Conservation (phyloP, 2,329 filamentous ascomycete species). For the Lachnellula hyalina region DNA sequence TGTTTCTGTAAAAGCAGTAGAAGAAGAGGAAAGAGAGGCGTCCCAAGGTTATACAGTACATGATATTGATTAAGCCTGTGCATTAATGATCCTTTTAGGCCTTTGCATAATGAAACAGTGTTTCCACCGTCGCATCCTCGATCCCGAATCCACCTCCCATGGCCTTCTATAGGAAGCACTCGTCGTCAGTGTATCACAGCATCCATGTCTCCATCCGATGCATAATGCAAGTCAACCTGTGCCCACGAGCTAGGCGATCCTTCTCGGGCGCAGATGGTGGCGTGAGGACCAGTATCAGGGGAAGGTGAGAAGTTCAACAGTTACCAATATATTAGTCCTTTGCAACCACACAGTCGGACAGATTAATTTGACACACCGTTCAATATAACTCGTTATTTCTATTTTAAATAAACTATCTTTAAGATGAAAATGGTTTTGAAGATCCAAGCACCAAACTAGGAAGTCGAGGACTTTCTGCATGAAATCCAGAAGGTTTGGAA, state of each 20-base stretch:
- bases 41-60: conserved; percentile 11
- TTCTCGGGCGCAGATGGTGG: conserved; percentile 4
- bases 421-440: conserved; percentile 3
- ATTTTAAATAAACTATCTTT: not conserved
- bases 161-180: not conserved
- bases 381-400: not conserved
- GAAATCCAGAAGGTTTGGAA: conserved; percentile 19
- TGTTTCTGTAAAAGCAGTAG: not conserved
- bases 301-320: too few species aligned
- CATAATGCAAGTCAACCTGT: conserved; percentile 6
- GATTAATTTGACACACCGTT: not conserved
- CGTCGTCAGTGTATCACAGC: not conserved
- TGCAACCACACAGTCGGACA: too few species aligned
- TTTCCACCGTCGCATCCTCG: conserved; percentile 13
- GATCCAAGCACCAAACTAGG: not conserved
- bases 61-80: conserved; percentile 6
- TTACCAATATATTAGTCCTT: too few species aligned
- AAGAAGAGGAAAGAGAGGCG: not conserved
- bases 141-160: conserved; percentile 6
- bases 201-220: not conserved
- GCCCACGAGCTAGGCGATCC: conserved; percentile 6
- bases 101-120: conserved; percentile 20
- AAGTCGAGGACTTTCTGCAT: conserved; percentile 10
- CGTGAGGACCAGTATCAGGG: not conserved
- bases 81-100: not conserved